A percentile compares a stretch with the other conserved stretches of the same genome.
Conservation (phyloP, 2,329 filamentous ascomycete species). For the Ceratocystis lukuohia region DNA sequence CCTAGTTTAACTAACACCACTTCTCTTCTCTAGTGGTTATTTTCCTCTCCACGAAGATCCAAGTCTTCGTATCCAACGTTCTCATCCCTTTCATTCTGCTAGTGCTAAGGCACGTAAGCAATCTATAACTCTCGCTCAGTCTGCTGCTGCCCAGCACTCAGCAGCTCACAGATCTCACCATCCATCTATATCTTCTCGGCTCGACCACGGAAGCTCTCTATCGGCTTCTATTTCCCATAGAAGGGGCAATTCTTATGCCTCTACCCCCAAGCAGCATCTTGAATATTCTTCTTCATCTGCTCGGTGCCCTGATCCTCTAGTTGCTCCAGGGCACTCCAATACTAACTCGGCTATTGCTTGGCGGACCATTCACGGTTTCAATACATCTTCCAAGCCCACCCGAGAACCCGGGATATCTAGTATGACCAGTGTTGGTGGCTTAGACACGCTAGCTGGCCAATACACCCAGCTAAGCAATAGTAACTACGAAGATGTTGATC, state of each 20-base stretch:
- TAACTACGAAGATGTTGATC: constrained; percentile 17
- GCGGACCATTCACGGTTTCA: constrained; percentile 16
- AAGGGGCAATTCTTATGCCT: neutral
- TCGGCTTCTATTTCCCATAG: constrained; percentile 6
- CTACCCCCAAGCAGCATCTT: neutral
- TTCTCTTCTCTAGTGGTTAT: constrained; percentile 35
- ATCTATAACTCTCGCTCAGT: constrained; percentile 17
- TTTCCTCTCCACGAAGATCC: constrained; percentile 48
- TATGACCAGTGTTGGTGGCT: constrained; percentile 6
- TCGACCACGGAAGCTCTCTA: constrained; percentile 9
- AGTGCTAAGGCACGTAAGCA: constrained; percentile 17
- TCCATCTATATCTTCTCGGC: neutral
- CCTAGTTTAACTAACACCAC: constrained; percentile 8
- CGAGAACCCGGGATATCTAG: constrained; percentile 1
- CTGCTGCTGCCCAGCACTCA: constrained; percentile 11
- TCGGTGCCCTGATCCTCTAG: neutral
- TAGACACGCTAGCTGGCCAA: neutral
- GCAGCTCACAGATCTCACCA: neutral
- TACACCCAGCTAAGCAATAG: neutral
- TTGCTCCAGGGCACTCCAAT: neutral
- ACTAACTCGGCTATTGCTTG: constrained; percentile 11
- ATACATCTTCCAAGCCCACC: neutral
- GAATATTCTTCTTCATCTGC: constrained; percentile 9
- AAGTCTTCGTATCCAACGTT: constrained; percentile 32
- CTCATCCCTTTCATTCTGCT: constrained; percentile 37